A percentile compares a stretch with the other conserved stretches of the same genome.
Evolutionary conservation across 2,329 filamentous ascomycete species (phyloP).

Genomic region (Decorospora gaudefroyi): DNA sequence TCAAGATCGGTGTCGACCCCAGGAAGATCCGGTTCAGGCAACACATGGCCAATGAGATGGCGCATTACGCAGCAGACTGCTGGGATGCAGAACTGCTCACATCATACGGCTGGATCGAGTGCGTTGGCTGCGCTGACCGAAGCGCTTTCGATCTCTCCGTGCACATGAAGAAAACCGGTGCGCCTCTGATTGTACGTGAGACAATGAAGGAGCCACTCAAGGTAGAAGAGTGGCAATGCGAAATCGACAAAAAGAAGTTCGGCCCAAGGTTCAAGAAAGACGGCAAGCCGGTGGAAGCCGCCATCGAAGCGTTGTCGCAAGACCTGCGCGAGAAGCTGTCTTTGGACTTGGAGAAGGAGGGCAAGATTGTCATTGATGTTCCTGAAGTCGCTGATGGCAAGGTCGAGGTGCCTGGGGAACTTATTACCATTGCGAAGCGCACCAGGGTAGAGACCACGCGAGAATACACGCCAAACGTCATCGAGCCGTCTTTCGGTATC

Average conservation of each 20-base stretch:
- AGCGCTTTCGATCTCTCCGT: slow-evolving; percentile 93
- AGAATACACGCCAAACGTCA: slow-evolving; percentile 93
- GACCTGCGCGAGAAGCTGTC: slow-evolving; percentile 79
- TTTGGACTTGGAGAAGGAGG: slow-evolving; percentile 71
- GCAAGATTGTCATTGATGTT: slow-evolving; percentile 78
- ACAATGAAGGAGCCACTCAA: slow-evolving; percentile 74
- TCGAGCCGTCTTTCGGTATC: slow-evolving; percentile 97
- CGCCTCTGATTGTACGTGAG: slow-evolving; percentile 83
- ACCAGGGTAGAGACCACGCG: slow-evolving; percentile 81
- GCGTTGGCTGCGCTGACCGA: slow-evolving; percentile 93
- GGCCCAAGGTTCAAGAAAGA: slow-evolving; percentile 92
- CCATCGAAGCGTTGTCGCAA: slow-evolving; percentile 75
- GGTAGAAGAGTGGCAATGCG: slow-evolving; percentile 85
- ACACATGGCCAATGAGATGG: slow-evolving; percentile 90
- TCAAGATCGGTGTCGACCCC: slow-evolving; percentile 84
- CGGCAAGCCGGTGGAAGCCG: slow-evolving; percentile 80
- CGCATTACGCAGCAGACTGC: slow-evolving; percentile 95
- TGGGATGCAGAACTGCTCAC: slow-evolving; percentile 96
- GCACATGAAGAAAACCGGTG: slow-evolving; percentile 89
- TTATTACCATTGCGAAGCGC: slow-evolving; percentile 81
- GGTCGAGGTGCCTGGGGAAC: slow-evolving; percentile 77
- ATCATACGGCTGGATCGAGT: slow-evolving; percentile 96
- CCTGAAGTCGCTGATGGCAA: slow-evolving; percentile 68
- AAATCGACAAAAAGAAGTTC: slow-evolving; percentile 93
- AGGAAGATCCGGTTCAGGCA: slow-evolving; percentile 93